phyloP scores from a whole-genome alignment of 768 basidiomycete genomes.

The Lactarius trivialis region DNA sequence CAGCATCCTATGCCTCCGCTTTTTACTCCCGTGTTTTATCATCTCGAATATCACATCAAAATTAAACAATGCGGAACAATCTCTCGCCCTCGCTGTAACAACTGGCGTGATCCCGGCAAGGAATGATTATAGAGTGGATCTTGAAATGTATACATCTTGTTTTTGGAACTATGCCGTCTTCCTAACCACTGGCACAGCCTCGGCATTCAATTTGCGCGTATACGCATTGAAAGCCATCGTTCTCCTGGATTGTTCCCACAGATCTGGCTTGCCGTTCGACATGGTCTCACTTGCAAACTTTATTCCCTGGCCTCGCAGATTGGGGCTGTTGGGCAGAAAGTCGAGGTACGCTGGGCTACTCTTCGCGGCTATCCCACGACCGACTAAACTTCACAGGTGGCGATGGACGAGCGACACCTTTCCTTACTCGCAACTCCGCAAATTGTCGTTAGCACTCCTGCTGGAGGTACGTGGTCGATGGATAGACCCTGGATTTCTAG shows the following conservation, averaged over 20 bases:
- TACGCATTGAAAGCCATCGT: slow-evolving; percentile 2
- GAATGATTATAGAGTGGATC: not conserved
- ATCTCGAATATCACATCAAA: not conserved
- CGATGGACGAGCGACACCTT: not conserved
- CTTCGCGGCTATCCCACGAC: not conserved
- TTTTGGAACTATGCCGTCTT: not conserved
- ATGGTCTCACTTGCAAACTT: slow-evolving; percentile 1
- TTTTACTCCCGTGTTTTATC: not conserved
- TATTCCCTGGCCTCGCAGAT: not conserved
- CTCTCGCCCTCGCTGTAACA: not conserved
- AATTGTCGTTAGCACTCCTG: not conserved
- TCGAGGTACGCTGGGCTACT: not conserved
- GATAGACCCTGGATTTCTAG: not conserved
- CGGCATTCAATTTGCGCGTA: not conserved
- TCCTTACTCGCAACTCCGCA: not conserved
- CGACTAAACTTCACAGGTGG: not conserved
- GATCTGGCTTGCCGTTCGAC: not conserved
- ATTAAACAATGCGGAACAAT: not conserved
- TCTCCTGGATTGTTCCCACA: not conserved
- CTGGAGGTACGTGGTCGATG: not conserved
- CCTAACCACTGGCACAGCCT: not conserved
- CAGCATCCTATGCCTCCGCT: not conserved
- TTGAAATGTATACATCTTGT: not conserved
- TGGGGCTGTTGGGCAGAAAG: not conserved
- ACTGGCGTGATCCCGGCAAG: not conserved